A percentile compares a stretch with the other conserved stretches of the same genome.
These are phyloP conservation scores for Tephrocybe rancida DNA, from an alignment of 768 basidiomycete genomes.

Conservation along the genomic window DNA sequence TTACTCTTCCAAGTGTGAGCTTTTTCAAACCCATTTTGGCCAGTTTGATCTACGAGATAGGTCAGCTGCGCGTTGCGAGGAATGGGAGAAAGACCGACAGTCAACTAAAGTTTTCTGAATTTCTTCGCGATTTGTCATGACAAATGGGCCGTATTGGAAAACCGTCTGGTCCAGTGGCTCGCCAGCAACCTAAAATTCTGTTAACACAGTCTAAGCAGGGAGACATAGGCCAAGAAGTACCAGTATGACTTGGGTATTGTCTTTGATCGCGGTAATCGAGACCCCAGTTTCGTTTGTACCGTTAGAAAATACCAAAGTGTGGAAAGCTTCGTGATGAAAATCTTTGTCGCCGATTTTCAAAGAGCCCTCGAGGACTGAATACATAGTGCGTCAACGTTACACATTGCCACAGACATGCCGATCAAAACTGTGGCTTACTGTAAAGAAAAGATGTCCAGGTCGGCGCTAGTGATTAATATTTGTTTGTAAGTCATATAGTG, in stretches of 20 bases:
- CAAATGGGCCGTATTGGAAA: constrained; percentile 86
- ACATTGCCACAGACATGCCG: background rate
- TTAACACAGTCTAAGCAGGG: constrained; percentile 1
- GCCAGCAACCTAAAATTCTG: constrained; percentile 62
- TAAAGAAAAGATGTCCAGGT: constrained; percentile 93
- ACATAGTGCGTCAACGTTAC: constrained; percentile 3
- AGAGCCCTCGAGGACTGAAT: constrained; percentile 64
- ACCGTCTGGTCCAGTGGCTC: constrained; percentile 90
- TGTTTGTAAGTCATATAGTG: background rate
- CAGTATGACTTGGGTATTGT: constrained; percentile 75
- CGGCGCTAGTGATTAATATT: constrained; percentile 43
- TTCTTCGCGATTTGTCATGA: constrained; percentile 81
- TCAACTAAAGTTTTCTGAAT: constrained; percentile 83
- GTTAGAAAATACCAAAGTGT: constrained; percentile 84
- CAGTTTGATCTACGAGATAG: constrained; percentile 58
- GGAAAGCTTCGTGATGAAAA: constrained; percentile 54
- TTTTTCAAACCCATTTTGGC: constrained; percentile 88
- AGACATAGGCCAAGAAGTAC: constrained; percentile 38
- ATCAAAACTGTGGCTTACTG: constrained; percentile 44
- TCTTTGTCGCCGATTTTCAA: constrained; percentile 56
- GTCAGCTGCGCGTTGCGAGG: constrained; percentile 3
- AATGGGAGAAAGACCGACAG: constrained; percentile 47
- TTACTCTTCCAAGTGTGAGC: constrained; percentile 86
- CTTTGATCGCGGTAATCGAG: constrained; percentile 54
- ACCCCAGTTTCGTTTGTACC: constrained; percentile 67